A percentile compares a stretch with the other conserved stretches of the same genome.
Evolutionary conservation across 139 green algal species (phyloP).

Genomic region (Chlorella sp.): DNA sequence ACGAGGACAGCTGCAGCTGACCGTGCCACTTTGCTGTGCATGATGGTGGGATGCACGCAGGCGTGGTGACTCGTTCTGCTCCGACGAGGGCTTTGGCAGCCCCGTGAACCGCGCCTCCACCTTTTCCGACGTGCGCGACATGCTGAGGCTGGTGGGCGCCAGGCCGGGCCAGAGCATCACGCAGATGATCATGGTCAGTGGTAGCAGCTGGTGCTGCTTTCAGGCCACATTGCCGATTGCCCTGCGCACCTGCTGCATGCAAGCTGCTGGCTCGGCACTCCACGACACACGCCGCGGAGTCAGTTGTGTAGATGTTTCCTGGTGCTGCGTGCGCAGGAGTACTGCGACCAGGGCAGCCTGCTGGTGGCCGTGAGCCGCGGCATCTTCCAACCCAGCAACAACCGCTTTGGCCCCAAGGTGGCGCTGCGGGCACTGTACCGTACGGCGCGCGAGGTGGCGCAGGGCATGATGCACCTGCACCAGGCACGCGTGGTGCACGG

Average conservation of each 20-base stretch:
- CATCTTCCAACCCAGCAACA: conserved; percentile 16
- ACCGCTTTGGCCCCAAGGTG: conserved; percentile 15
- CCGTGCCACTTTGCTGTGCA: too few relatives aligned
- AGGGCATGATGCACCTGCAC: conserved; percentile 32
- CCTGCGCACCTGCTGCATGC: too few relatives aligned
- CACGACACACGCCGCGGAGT: too few relatives aligned
- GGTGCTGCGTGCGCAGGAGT: conserved; percentile 14
- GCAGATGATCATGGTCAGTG: conserved; percentile 15
- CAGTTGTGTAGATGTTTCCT: too few relatives aligned
- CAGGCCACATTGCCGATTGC: too few relatives aligned
- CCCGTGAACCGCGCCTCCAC: conserved; percentile 3
- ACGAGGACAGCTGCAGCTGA: too few relatives aligned
- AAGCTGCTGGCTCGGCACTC: too few relatives aligned
- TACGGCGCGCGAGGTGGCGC: conserved; percentile 16
- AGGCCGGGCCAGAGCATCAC: conserved; percentile 15
- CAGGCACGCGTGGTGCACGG: conserved; percentile 18
- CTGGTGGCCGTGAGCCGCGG: conserved; percentile 11
- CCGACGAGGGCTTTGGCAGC: conserved; percentile 16
- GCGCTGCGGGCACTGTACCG: conserved; percentile 13
- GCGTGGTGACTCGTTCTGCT: conserved; percentile 8
- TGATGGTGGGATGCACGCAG: too few relatives aligned
- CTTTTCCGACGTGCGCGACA: conserved; percentile 14
- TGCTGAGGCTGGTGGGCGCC: conserved; percentile 15
- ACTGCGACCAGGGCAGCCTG: conserved; percentile 22
- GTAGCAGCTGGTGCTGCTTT: too few relatives aligned